A percentile compares a stretch with the other conserved stretches of the same genome.
Conservation (phyloP, 208 protist species). For the Crithidia thermophila region DNA sequence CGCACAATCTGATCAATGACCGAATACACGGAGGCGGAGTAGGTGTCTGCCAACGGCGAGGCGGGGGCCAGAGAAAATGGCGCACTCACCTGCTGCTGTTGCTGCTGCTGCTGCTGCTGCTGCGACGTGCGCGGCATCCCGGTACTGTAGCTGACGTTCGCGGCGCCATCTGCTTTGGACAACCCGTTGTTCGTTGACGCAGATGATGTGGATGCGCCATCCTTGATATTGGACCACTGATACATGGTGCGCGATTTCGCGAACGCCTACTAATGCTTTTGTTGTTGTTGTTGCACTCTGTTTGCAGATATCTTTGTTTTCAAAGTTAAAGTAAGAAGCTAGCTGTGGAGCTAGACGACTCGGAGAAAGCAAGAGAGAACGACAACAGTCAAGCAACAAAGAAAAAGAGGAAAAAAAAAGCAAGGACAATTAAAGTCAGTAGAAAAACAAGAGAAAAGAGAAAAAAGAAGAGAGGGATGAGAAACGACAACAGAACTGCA, state of each 20-base stretch:
- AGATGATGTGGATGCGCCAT: neutral
- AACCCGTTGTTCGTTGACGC: neutral
- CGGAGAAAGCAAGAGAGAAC: constrained; percentile 20
- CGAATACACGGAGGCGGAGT: constrained; percentile 4
- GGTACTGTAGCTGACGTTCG: constrained; percentile 14
- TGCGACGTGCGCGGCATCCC: neutral
- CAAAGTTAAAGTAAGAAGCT: too few relatives aligned
- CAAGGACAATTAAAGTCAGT: too few relatives aligned
- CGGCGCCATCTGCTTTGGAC: neutral
- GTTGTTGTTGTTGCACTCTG: too few relatives aligned
- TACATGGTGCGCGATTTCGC: too few relatives aligned
- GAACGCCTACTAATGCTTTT: too few relatives aligned
- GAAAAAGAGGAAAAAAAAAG: constrained; percentile 9
- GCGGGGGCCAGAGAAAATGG: constrained; percentile 7
- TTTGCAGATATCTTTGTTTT: too few relatives aligned
- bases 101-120: neutral
- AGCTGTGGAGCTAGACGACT: too few relatives aligned
- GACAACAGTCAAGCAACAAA: constrained; percentile 7
- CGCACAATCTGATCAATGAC: constrained; percentile 3
- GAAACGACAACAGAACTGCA: neutral
- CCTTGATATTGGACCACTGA: neutral
- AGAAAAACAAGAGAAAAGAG: neutral
- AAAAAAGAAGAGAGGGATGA: neutral
- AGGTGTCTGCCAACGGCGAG: neutral
- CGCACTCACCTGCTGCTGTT: neutral